phyloP scores from a whole-genome alignment of 352 stramenopile genomes.

The Thraustochytrium sp. region DNA sequence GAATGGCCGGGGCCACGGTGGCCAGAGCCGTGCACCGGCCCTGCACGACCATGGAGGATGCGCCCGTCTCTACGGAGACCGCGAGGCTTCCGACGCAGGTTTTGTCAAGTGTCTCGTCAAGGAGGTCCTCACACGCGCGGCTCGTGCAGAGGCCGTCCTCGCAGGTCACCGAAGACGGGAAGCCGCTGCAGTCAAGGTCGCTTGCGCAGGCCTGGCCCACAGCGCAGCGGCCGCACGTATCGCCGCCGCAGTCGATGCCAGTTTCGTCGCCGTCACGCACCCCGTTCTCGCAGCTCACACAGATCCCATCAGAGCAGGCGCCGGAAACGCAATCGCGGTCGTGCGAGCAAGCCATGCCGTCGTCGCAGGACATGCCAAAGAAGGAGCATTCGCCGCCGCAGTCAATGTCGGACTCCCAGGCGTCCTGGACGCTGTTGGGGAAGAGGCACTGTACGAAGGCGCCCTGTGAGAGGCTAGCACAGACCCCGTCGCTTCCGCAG shows the following conservation, averaged over 20 bases:
- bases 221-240: background rate
- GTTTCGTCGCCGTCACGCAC: constrained; percentile 16
- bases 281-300: background rate
- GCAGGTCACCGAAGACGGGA: background rate
- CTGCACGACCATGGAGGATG: too few species aligned
- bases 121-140: background rate
- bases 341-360: background rate
- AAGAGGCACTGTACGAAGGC: background rate
- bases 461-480: background rate
- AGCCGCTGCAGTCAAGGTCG: background rate
- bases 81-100: background rate
- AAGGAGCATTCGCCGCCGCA: constrained; percentile 21
- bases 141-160: background rate
- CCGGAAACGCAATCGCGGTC: constrained; percentile 1
- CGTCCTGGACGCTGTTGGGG: background rate
- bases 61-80: background rate
- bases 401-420: constrained; percentile 1
- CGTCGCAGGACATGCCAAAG: background rate
- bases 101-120: background rate
- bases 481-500: background rate
- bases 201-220: background rate
- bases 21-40: too few species aligned
- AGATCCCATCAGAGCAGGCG: background rate
- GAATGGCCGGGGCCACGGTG: too few species aligned
- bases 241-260: background rate